Evolutionary conservation across 108 stramenopile species (phyloP), one percentile per base, ranked within the genome.

Genomic region (Cyclotella distinguenda): DNA sequence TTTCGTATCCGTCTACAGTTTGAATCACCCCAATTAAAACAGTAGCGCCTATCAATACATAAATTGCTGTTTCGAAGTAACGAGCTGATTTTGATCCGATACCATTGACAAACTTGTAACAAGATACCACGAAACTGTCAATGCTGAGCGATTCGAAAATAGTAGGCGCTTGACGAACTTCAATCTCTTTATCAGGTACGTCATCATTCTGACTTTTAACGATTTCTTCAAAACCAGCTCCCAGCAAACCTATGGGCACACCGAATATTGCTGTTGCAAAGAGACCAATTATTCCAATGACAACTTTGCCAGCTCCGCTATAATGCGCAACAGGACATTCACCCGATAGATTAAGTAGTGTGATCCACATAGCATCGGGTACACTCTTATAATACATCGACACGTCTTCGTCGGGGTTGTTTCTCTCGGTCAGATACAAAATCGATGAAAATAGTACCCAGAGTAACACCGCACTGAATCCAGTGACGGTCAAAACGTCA

Each of bases 301-400:
- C 71, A 27, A 95, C 66, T 55, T 94, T 96, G 10, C 95, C 95
- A 56, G 49, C 35, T 11, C 54, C 34, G 26, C 79, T 85, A 55
- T 96, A 96, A 33, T 93, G 82, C 8, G 84, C 83, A 9, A 96
- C 63, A 4, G 95, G 95, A 11, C 88, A 78, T 60, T 96, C 95
- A 1, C 95, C 95, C 22, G 89, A 72, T 9, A 96, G 80, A 55
- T 96, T 96, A 23, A 96, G 64, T 11, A 96, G 71, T 3, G 95
- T 94, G 13, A 96, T 82, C 95, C 95, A 96, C 95, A 96, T 96
- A 13, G 88, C 55, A 68, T 93, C 78, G 4, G 93, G 93, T n/a
- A 94, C 82, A 19, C 86, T 88, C 33, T 78, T 91, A 69, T 89
- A 94, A 23, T 32, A 18, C 0, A 26, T 22, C 23, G 78, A 70